Percentiles rank a stretch among this genome's conserved stretches.
These are phyloP conservation scores for Prunella vulgaris DNA, from an alignment of 257 asterid genomes.

Conservation along the genomic window DNA sequence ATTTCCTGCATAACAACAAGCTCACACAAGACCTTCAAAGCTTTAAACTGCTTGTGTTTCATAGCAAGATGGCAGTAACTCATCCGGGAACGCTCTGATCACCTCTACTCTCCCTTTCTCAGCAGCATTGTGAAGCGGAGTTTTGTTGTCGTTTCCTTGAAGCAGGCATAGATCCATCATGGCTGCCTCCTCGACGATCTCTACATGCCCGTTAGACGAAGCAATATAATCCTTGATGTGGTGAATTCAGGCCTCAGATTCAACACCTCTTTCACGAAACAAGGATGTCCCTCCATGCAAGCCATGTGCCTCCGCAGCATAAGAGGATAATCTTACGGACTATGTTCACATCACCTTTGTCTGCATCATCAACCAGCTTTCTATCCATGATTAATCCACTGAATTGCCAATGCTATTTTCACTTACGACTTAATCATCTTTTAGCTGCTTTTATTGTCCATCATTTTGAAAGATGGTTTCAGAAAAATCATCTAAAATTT, in stretches of 20 bases:
- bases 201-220: slow-evolving; percentile 29
- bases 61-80: slow-evolving; percentile 32
- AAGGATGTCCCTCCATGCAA: slow-evolving; percentile 30
- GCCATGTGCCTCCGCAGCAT: slow-evolving; percentile 27
- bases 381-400: no score
- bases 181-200: slow-evolving; percentile 23
- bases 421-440: no score
- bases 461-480: no score
- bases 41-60: slow-evolving; percentile 29
- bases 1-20: neutral
- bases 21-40: slow-evolving; percentile 20
- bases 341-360: slow-evolving; percentile 15
- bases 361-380: neutral
- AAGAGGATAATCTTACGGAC: slow-evolving; percentile 22
- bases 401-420: no score
- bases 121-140: slow-evolving; percentile 34
- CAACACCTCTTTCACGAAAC: slow-evolving; percentile 21
- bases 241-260: slow-evolving; percentile 13
- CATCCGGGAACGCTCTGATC: neutral
- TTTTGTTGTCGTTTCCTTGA: slow-evolving; percentile 20
- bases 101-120: slow-evolving; percentile 28
- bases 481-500: no score
- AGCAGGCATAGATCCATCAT: no score
- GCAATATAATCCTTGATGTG: slow-evolving; percentile 34
- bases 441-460: no score